Evolutionary conservation across 352 stramenopile genomes (phyloP), one percentile per base, ranked within the genome.

Genomic region (Globisporangium sylvaticum): DNA sequence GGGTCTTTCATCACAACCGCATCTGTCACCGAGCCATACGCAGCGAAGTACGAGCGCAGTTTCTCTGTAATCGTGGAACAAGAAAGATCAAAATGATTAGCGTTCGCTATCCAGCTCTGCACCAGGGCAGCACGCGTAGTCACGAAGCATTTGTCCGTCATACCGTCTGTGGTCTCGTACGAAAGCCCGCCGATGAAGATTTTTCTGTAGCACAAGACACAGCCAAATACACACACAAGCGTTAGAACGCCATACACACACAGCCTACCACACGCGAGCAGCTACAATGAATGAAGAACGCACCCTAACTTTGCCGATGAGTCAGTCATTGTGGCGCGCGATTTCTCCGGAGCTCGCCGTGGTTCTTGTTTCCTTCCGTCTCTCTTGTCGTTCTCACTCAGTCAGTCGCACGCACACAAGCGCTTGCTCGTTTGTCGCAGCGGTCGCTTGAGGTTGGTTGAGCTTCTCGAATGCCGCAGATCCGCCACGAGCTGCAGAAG

Each of bases 1-100:
- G 89, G 87, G 62, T 97, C 91, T 71, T 97, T 97, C 91, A 97
- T 97, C 70, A 97, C 91, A 46, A 97, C 90, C 5, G 91, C 91
- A 75, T 97, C 91, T 4, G 90, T 97, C 54, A 97, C 91, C 0
- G 81, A 72, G 31, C 91, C 91, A 61, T 95, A 97, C 32, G 88
- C 82, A 59, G 86, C 85, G 69, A 97, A 97, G 76, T 97, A 96
- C 65, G 76, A 72, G 63, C 90, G 89, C 39, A 97, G 77, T 67
- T 96, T 97, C 57, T 97, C 89, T 97, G 65, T 6, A 58, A n/a
- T 72, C 53, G 67, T 29, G 7, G 55, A 58, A 58, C 27, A 55
- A 37, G 25, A 27, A 4, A 50, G 39, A 54, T 61, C 7, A 44
- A 60, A 60, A 44, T 60, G 54, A 60, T 60, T 18, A 60, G 20